phyloP scores from a whole-genome alignment of 257 asterid species.

The Handroanthus guayacan region DNA sequence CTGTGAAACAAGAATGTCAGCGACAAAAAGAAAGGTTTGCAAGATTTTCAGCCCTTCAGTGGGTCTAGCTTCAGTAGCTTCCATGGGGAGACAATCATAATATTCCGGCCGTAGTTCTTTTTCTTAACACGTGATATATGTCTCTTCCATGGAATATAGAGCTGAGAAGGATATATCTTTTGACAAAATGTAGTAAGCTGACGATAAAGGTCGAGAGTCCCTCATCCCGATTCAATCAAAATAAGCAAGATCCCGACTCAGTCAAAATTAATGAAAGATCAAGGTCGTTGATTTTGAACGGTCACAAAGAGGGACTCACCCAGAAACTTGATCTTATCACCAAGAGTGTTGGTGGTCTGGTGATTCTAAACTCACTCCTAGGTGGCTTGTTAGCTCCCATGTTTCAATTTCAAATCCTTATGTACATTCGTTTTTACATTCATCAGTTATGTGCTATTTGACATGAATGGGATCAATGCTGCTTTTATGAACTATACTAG shows the following conservation, averaged over 20 bases:
- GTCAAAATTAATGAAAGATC: too few species aligned
- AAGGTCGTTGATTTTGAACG: not conserved
- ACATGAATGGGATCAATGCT: too few species aligned
- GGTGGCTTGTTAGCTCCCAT: too few species aligned
- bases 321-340: not conserved
- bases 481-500: too few species aligned
- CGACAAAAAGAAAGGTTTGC: not conserved
- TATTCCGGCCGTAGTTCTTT: not conserved
- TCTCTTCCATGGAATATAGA: not conserved
- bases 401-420: too few species aligned
- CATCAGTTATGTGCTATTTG: too few species aligned
- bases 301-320: not conserved
- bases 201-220: too few species aligned
- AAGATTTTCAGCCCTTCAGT: not conserved
- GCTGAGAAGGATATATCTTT: not conserved
- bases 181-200: not conserved
- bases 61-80: not conserved
- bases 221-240: too few species aligned
- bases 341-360: too few species aligned
- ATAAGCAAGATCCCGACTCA: too few species aligned
- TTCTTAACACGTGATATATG: not conserved
- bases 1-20: constrained; percentile 25
- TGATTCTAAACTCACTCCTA: too few species aligned
- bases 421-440: too few species aligned
- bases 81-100: not conserved